Conservation (phyloP, 352 stramenopile genomes). For the Thalassiosira exigua region DNA sequence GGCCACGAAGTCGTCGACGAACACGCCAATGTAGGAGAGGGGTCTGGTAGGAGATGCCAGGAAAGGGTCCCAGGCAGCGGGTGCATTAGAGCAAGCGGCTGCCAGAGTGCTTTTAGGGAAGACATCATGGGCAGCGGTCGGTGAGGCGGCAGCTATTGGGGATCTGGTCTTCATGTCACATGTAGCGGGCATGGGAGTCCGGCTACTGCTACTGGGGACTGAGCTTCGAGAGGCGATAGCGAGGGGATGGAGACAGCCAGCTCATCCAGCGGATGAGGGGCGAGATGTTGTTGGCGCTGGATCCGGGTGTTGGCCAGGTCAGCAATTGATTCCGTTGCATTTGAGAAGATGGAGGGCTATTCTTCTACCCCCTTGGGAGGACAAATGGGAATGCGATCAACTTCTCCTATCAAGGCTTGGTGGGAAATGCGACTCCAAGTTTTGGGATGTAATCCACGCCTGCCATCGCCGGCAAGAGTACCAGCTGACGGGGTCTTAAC, state of each 20-base stretch:
- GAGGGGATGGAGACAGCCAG: not conserved
- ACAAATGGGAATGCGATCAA: slow-evolving; percentile 44
- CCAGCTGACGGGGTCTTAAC: no score
- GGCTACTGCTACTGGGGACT: not conserved
- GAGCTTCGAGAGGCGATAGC: not conserved
- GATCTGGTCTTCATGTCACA: no score
- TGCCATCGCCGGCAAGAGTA: no score
- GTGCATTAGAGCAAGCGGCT: no score
- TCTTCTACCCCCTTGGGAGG: slow-evolving; percentile 56
- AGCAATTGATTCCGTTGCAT: slow-evolving; percentile 53
- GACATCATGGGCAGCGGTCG: not conserved
- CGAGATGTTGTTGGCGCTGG: not conserved
- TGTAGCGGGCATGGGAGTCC: no score
- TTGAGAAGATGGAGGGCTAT: slow-evolving; percentile 52
- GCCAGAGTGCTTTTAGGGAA: not conserved
- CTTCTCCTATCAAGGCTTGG: not conserved
- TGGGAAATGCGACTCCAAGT: slow-evolving; percentile 48
- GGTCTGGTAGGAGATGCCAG: not conserved
- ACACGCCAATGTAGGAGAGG: slow-evolving; percentile 51
- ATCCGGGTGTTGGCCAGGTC: slow-evolving; percentile 43
- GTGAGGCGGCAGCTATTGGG: not conserved
- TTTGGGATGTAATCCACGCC: slow-evolving; percentile 52
- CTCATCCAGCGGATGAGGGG: slow-evolving; percentile 39
- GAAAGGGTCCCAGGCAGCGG: slow-evolving; percentile 1
- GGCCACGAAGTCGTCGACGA: slow-evolving; percentile 66